Conservation (phyloP, 345 rosid genomes). For the Orychophragmus violaceus region DNA sequence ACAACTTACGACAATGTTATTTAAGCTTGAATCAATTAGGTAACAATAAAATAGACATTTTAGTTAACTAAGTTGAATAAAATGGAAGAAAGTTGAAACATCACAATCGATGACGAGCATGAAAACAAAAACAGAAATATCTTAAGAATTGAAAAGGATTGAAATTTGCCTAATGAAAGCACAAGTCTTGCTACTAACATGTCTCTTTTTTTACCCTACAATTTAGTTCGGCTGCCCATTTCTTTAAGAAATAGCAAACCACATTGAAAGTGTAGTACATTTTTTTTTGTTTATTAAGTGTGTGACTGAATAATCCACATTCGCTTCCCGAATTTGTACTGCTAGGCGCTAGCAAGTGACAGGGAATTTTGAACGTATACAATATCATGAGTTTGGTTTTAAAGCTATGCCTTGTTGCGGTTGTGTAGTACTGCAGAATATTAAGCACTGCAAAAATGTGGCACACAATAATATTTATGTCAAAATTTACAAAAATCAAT, state of each 20-base stretch:
- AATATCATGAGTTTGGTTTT: too few relatives aligned
- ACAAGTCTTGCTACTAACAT: conserved; percentile 1
- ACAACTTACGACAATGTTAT: conserved; percentile 19
- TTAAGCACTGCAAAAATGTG: too few relatives aligned
- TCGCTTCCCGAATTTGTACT: too few relatives aligned
- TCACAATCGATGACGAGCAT: conserved; percentile 6
- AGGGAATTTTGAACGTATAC: too few relatives aligned
- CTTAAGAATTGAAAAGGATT: neutral
- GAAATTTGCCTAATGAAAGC: conserved; percentile 11
- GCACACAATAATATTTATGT: too few relatives aligned
- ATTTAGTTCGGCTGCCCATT: conserved; percentile 11
- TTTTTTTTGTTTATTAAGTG: too few relatives aligned
- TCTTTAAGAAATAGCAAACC: neutral
- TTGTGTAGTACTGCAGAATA: too few relatives aligned
- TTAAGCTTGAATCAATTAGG: neutral
- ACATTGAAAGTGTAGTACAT: too few relatives aligned
- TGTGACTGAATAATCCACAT: too few relatives aligned
- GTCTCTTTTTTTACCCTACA: neutral
- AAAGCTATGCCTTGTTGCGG: too few relatives aligned
- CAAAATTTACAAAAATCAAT: neutral
- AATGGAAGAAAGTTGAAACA: conserved; percentile 18
- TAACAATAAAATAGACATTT: neutral
- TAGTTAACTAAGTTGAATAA: conserved; percentile 3
- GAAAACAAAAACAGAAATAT: too few relatives aligned
- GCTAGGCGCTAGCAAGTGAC: too few relatives aligned